Evolutionary conservation across 495 filamentous ascomycete species (phyloP), one percentile per base, ranked within the genome.

Genomic region (Xylaria scruposa): DNA sequence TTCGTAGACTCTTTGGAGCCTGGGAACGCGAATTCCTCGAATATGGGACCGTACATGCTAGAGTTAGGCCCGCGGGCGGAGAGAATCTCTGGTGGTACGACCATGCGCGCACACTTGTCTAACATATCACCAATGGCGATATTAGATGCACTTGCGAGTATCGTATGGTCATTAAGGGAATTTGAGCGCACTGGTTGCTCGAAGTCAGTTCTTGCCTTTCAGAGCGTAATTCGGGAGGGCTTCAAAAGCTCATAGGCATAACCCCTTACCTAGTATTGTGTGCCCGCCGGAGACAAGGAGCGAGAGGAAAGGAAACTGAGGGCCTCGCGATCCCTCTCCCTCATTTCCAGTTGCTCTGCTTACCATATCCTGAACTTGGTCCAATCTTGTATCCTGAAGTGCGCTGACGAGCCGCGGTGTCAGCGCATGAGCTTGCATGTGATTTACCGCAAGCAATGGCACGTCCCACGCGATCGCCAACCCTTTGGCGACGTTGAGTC

Each of bases 351-450:
- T 2, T 67, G n/a, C 29, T n/a, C 17, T 56, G 56, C 56, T 51
- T 19, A 4, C n/a, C 8, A 9, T 63, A 70, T 53, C 63, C 9
- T 9, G 3, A 17, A 24, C 6, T 8, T 46, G 47, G 6, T 33
- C 40, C 4, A 42, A 12, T 68, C 36, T 17, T n/a, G 51, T 29
- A 29, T 46, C 51, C 33, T 80, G 73, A 44, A 97, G 79, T 3
- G 92, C 92, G 12, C 84, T 79, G 2, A 93, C 89, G n/a, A 99
- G 88, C 3, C 92, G 87, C 8, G 95, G 92, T 7, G 96, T 98
- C 60, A 99, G 79, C 3, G 95, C 89, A 80, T 99, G 96, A 17
- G 95, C 96, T 78, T 98, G 95, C 96, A 99, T 98, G 80, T 99
- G 96, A 76, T 99, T 90, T 0, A 98, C 93, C 0, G 89, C 96